phyloP scores from a whole-genome alignment of 1,284 basidiomycete species.

The Ganoderma resinaceum region DNA sequence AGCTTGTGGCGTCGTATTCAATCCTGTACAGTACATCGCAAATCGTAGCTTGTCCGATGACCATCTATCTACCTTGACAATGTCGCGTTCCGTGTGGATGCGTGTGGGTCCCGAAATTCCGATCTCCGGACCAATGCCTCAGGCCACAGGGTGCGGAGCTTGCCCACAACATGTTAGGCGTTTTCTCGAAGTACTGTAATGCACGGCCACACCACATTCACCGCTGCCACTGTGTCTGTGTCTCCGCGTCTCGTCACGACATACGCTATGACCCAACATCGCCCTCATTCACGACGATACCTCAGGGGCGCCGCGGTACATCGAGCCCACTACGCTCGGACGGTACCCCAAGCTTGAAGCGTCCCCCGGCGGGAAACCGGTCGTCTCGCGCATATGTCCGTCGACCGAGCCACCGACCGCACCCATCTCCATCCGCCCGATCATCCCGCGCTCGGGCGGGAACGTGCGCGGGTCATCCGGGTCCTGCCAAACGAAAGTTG shows the following conservation, averaged over 20 bases:
- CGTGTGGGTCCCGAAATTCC: background rate
- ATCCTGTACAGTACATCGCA: background rate
- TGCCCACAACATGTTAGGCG: no score
- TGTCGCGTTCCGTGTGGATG: background rate
- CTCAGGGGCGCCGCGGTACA: background rate
- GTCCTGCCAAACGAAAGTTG: background rate
- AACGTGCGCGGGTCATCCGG: slow-evolving; percentile 2
- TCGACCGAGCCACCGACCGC: background rate
- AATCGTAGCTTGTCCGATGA: background rate
- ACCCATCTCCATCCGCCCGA: background rate
- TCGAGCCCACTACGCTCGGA: background rate
- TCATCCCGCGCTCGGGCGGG: background rate
- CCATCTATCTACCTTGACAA: background rate
- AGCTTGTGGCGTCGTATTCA: background rate
- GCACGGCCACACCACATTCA: no score
- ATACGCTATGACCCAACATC: background rate
- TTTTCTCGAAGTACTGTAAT: no score
- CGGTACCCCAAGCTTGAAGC: background rate
- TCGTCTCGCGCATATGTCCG: background rate
- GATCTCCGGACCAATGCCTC: background rate
- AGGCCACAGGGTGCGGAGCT: background rate
- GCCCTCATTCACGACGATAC: background rate
- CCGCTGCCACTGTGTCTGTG: no score
- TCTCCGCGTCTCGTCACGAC: no score
- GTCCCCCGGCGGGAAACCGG: background rate